phyloP scores from a whole-genome alignment of 164 flowering plant genomes.

The Stephania yunnanensis region DNA sequence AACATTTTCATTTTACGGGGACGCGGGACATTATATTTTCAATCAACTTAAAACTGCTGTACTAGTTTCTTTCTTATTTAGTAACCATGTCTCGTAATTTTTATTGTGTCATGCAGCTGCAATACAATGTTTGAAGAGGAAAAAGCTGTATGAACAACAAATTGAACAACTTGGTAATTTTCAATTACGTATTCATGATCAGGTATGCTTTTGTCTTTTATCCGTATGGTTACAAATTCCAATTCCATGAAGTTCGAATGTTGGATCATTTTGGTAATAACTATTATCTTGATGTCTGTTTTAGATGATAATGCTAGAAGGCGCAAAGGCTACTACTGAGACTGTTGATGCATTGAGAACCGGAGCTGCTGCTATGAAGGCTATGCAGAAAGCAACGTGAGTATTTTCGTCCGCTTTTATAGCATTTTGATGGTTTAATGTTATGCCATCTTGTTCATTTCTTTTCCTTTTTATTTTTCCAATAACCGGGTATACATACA shows the following conservation, averaged over 20 bases:
- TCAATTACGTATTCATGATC: constrained; percentile 42
- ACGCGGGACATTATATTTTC: background rate
- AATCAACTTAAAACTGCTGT: background rate
- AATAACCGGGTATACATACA: too few relatives aligned
- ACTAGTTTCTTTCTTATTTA: background rate
- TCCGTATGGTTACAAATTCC: too few relatives aligned
- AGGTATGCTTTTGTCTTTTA: constrained; percentile 18
- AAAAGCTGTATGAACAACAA: constrained; percentile 36
- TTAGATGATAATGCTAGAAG: constrained; percentile 43
- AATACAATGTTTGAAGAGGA: constrained; percentile 42
- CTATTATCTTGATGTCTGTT: background rate
- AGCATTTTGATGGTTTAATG: too few relatives aligned
- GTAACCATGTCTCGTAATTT: background rate
- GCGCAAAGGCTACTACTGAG: constrained; percentile 44
- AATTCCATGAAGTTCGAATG: background rate
- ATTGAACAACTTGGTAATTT: constrained; percentile 43
- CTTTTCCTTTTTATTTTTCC: too few relatives aligned
- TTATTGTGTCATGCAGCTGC: constrained; percentile 26
- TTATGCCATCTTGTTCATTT: too few relatives aligned
- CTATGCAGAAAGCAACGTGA: constrained; percentile 46
- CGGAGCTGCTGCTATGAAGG: constrained; percentile 45
- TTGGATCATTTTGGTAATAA: background rate
- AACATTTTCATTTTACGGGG: background rate
- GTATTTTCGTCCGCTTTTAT: constrained; percentile 5
- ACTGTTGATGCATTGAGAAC: constrained; percentile 45